phyloP scores from a whole-genome alignment of 306 rosid species.

The Begonia loranthoides region DNA sequence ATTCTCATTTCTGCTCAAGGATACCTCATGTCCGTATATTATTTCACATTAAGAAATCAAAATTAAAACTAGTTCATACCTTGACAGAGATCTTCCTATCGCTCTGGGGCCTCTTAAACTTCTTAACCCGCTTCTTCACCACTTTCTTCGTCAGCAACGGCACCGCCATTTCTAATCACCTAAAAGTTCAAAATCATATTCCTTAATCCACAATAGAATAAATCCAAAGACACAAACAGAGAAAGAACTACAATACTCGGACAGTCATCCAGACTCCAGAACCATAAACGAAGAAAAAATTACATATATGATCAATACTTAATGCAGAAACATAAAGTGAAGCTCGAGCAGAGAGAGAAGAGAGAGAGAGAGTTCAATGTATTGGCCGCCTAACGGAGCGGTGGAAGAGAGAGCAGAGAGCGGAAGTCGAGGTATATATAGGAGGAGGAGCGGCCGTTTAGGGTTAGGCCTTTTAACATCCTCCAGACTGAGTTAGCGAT shows the following conservation, averaged over 20 bases:
- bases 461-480: too few relatives aligned
- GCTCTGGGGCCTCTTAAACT: constrained; percentile 66
- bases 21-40: neutral
- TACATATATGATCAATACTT: too few relatives aligned
- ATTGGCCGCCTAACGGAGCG: too few relatives aligned
- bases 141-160: constrained; percentile 59
- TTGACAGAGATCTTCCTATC: constrained; percentile 73
- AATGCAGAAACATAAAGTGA: too few relatives aligned
- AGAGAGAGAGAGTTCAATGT: too few relatives aligned
- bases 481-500: too few relatives aligned
- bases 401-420: too few relatives aligned
- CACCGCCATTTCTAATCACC: constrained; percentile 46
- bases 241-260: neutral
- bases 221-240: too few relatives aligned
- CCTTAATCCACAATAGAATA: neutral
- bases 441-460: too few relatives aligned
- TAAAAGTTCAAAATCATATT: neutral
- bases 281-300: neutral
- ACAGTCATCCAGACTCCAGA: neutral
- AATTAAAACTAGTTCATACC: constrained; percentile 21
- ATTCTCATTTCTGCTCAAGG: neutral
- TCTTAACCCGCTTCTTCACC: constrained; percentile 74
- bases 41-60: neutral
- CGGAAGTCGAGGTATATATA: too few relatives aligned
- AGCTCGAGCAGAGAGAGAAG: too few relatives aligned